phyloP scores from a whole-genome alignment of 164 flowering plant species.

The Echeveria elegans region DNA sequence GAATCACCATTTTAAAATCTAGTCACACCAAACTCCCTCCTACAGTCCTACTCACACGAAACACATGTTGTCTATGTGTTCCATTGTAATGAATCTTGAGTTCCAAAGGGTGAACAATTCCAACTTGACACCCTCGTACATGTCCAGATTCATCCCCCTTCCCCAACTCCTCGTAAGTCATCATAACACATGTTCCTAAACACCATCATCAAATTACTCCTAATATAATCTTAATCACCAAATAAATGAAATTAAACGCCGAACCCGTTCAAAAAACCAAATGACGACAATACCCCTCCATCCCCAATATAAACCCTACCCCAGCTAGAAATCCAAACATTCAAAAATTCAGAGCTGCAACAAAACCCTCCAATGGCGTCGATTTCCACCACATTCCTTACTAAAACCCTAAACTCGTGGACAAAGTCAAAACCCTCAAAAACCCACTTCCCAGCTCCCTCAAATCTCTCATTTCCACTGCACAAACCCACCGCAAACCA shows the following conservation, averaged over 20 bases:
- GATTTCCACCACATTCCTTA: constrained; percentile 28
- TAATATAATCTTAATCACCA: too few relatives aligned
- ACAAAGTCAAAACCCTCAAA: constrained; percentile 12
- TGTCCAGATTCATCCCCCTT: too few relatives aligned
- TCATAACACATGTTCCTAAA: too few relatives aligned
- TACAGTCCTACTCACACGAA: too few relatives aligned
- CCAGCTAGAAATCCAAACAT: background rate
- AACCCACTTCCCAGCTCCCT: constrained; percentile 20
- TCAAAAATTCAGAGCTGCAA: background rate
- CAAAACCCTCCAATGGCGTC: constrained; percentile 30
- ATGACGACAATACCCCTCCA: background rate
- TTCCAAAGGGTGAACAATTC: too few relatives aligned
- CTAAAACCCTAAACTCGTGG: constrained; percentile 14
- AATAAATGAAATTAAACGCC: background rate
- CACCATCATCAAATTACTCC: too few relatives aligned
- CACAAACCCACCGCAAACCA: constrained; percentile 8
- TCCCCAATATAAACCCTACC: background rate
- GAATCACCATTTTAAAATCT: too few relatives aligned
- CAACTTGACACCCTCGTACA: too few relatives aligned
- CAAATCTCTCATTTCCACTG: constrained; percentile 11
- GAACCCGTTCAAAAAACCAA: background rate
- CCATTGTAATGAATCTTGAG: too few relatives aligned
- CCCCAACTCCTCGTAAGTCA: too few relatives aligned
- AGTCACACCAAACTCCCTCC: too few relatives aligned
- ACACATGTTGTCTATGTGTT: too few relatives aligned